phyloP scores from a whole-genome alignment of 164 flowering plant species.

The Dillenia suffruticosa region DNA sequence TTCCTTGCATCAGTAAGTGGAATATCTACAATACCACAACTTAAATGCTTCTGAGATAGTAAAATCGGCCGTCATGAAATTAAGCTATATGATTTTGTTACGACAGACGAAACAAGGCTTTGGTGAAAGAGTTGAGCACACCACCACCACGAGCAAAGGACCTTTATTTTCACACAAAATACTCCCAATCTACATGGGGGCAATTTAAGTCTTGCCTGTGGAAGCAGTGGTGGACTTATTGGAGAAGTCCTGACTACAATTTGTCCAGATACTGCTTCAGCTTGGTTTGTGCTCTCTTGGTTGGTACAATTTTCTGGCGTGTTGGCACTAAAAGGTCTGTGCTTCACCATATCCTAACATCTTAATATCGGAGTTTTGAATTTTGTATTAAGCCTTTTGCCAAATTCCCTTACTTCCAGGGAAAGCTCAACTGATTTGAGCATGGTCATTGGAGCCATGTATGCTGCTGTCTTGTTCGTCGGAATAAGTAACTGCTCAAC shows the following conservation, averaged over 20 bases:
- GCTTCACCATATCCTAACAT: not conserved
- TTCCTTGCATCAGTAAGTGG: constrained; percentile 52
- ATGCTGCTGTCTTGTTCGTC: constrained; percentile 63
- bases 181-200: constrained; percentile 51
- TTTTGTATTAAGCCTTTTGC: constrained; percentile 1
- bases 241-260: constrained; percentile 97
- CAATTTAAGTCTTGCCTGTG: constrained; percentile 73
- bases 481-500: constrained; percentile 77
- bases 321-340: constrained; percentile 61
- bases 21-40: not conserved
- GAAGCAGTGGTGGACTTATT: constrained; percentile 72
- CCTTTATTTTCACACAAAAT: constrained; percentile 57
- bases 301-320: constrained; percentile 84
- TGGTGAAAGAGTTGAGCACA: constrained; percentile 57
- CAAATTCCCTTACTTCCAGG: constrained; percentile 31
- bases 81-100: not conserved
- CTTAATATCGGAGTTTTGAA: not conserved
- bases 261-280: constrained; percentile 75
- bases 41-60: too few relatives aligned
- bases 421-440: constrained; percentile 43
- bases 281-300: constrained; percentile 56
- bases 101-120: constrained; percentile 64
- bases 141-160: constrained; percentile 64
- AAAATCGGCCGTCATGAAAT: too few relatives aligned
- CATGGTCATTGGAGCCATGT: constrained; percentile 82